Conservation (phyloP, 2,329 filamentous ascomycete genomes). For the Epichloe aotearoae region DNA sequence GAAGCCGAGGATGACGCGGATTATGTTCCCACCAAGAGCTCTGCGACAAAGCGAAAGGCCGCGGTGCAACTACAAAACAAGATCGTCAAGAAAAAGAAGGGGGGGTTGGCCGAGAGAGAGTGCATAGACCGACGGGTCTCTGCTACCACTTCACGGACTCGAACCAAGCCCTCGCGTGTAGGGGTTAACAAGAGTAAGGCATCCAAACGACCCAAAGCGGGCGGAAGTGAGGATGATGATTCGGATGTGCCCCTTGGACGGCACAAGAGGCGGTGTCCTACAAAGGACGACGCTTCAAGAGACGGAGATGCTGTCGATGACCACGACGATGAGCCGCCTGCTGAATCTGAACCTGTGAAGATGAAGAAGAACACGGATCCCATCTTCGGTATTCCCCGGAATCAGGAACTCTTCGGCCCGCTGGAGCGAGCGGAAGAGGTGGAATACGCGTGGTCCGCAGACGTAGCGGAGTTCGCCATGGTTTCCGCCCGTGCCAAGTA, state of each 20-base stretch:
- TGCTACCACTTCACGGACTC: background rate
- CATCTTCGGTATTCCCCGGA: slow-evolving; percentile 12
- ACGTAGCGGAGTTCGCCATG: slow-evolving; percentile 12
- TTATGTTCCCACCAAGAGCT: background rate
- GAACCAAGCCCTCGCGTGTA: background rate
- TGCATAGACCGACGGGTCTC: background rate
- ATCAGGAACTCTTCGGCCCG: slow-evolving; percentile 5
- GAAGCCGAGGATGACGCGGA: slow-evolving; percentile 3
- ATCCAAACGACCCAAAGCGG: background rate
- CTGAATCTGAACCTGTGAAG: slow-evolving; percentile 2
- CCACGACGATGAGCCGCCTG: background rate
- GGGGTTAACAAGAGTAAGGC: background rate
- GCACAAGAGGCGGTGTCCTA: background rate
- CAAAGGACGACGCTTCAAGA: background rate
- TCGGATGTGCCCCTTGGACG: background rate
- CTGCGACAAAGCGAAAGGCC: slow-evolving; percentile 1
- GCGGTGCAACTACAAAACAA: slow-evolving; percentile 5
- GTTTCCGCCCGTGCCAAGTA: slow-evolving; percentile 10
- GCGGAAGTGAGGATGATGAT: background rate
- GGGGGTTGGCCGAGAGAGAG: no score
- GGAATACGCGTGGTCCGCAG: slow-evolving; percentile 15
- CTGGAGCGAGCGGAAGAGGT: slow-evolving; percentile 3
- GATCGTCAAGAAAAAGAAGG: background rate
- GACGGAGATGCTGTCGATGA: background rate
- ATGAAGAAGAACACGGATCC: slow-evolving; percentile 6